These are phyloP conservation scores for Glomus cerebriforme DNA, from an alignment of 192 early-diverging fungal species.

Conservation along the genomic window DNA sequence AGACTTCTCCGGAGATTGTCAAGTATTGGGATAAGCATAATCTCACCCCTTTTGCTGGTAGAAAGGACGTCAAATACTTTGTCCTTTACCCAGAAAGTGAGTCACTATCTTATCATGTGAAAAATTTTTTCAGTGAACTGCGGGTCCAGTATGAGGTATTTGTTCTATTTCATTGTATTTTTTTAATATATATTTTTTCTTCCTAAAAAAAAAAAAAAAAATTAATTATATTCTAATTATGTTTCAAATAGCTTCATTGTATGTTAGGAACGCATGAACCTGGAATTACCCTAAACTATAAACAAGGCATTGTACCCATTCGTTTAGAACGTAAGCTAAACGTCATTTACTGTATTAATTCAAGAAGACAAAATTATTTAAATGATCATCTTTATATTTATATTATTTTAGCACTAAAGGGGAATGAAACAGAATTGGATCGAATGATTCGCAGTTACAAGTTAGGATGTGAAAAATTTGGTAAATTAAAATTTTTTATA, in stretches of 20 bases:
- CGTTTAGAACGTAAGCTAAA: too few relatives aligned
- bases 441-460: not conserved
- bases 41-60: conserved; percentile 52
- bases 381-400: not conserved
- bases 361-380: too few relatives aligned
- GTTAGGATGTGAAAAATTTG: not conserved
- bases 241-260: not conserved
- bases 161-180: not conserved
- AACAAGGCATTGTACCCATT: not conserved
- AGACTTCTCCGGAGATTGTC: conserved; percentile 52
- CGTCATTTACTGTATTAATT: too few relatives aligned
- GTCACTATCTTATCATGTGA: conserved; percentile 30
- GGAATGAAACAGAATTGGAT: not conserved
- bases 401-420: not conserved
- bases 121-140: conserved; percentile 5
- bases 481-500: not conserved
- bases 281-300: not conserved
- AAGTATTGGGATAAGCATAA: conserved; percentile 61
- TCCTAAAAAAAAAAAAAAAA: not conserved
- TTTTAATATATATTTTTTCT: not conserved
- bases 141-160: conserved; percentile 8
- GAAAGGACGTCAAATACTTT: conserved; percentile 56
- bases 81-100: conserved; percentile 52
- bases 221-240: not conserved
- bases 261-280: not conserved